Conservation (phyloP, 2,329 filamentous ascomycete genomes). For the Stagonosporopsis tanaceti region DNA sequence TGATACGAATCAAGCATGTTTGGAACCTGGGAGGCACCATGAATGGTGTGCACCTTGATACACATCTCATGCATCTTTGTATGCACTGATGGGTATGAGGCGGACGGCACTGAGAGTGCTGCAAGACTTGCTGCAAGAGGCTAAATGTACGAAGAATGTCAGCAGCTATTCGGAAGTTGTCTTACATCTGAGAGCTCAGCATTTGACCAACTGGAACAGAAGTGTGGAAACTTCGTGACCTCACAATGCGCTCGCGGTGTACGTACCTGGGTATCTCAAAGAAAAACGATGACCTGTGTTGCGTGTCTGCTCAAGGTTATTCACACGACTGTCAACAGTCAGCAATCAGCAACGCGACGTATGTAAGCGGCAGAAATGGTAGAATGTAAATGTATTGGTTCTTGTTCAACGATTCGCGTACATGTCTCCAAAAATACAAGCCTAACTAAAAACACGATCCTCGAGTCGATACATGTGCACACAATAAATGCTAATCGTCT, state of each 20-base stretch:
- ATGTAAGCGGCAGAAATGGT: not conserved
- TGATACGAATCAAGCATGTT: too few relatives aligned
- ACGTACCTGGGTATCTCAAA: too few relatives aligned
- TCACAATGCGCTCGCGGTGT: too few relatives aligned
- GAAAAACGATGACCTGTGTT: too few relatives aligned
- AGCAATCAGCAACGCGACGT: not conserved
- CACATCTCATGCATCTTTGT: not conserved
- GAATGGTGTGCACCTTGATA: not conserved
- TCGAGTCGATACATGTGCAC: slow-evolving; percentile 22
- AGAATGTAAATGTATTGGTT: slow-evolving; percentile 26
- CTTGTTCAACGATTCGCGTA: slow-evolving; percentile 20
- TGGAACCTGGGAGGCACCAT: not conserved
- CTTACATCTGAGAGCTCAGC: too few relatives aligned
- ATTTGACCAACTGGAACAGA: too few relatives aligned
- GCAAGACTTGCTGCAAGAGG: not conserved
- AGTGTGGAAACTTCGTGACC: too few relatives aligned
- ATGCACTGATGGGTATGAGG: not conserved
- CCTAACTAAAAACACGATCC: slow-evolving; percentile 22
- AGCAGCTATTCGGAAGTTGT: not conserved
- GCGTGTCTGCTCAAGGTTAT: too few relatives aligned
- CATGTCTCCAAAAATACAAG: slow-evolving; percentile 31
- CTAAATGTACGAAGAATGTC: not conserved
- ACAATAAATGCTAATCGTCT: slow-evolving; percentile 21
- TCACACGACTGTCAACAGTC: too few relatives aligned
- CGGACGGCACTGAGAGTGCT: too few relatives aligned